Evolutionary conservation across 2,329 filamentous ascomycete genomes (phyloP).

Genomic region (Cordyceps sp.): DNA sequence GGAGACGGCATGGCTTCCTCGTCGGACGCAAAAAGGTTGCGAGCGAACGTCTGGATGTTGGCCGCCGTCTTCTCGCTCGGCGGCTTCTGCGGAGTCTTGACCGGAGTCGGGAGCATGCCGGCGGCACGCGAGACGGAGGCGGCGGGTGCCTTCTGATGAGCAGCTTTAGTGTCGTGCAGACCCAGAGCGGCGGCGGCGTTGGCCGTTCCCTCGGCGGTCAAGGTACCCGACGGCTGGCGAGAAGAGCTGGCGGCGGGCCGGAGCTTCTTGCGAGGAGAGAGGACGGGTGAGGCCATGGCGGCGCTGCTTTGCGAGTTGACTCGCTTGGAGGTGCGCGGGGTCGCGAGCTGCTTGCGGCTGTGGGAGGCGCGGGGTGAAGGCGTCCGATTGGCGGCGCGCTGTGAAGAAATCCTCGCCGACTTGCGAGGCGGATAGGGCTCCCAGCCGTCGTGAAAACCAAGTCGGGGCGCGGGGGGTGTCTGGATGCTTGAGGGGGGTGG

Average conservation of each 20-base stretch:
- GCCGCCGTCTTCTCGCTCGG: slow-evolving; percentile 31
- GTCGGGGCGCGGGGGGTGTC: slow-evolving; percentile 53
- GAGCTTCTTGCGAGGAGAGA: slow-evolving; percentile 35
- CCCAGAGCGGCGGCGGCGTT: slow-evolving; percentile 26
- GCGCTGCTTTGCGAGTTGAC: slow-evolving; percentile 9
- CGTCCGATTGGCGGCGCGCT: slow-evolving; percentile 33
- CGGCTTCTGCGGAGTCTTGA: slow-evolving; percentile 59
- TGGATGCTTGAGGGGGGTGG: slow-evolving; percentile 40
- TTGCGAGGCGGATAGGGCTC: slow-evolving; percentile 59
- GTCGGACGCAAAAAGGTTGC: slow-evolving; percentile 44
- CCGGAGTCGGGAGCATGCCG: slow-evolving; percentile 58
- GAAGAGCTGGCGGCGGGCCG: slow-evolving; percentile 27
- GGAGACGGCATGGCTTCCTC: slow-evolving; percentile 40
- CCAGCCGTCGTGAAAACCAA: slow-evolving; percentile 52
- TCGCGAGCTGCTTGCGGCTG: slow-evolving; percentile 11
- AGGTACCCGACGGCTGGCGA: slow-evolving; percentile 26
- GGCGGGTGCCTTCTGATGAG: slow-evolving; percentile 11
- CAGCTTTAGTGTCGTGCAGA: slow-evolving; percentile 10
- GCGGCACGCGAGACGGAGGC: slow-evolving; percentile 16
- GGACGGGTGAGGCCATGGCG: slow-evolving; percentile 23
- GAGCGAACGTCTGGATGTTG: slow-evolving; percentile 36
- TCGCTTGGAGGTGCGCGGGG: slow-evolving; percentile 18
- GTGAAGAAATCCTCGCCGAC: slow-evolving; percentile 45
- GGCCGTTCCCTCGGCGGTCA: slow-evolving; percentile 25
- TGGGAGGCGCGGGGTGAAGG: slow-evolving; percentile 31